Conservation (phyloP, 73 alveolate species). For the Paramecium sonneborni region DNA sequence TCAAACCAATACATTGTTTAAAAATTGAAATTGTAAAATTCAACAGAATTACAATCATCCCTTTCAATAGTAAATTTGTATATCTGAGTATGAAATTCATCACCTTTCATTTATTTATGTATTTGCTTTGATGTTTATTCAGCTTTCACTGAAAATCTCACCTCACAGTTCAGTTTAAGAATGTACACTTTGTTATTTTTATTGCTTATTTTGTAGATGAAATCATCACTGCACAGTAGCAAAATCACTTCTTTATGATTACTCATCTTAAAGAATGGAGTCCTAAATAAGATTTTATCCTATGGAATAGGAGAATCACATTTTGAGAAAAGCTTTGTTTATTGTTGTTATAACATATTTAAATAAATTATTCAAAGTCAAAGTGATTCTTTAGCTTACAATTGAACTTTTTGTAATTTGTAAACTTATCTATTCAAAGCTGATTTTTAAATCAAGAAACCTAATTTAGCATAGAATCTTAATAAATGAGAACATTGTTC, state of each 20-base stretch:
- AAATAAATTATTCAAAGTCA: not conserved
- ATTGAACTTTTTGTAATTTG: not conserved
- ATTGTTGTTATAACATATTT: constrained; percentile 14
- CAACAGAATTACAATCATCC: constrained; percentile 39
- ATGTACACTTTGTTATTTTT: not conserved
- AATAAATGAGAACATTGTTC: not conserved
- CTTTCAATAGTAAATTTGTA: constrained; percentile 24
- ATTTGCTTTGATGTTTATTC: constrained; percentile 18
- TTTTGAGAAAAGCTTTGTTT: not conserved
- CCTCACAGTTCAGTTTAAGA: not conserved
- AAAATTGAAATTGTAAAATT: constrained; percentile 39
- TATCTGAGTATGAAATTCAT: constrained; percentile 33
- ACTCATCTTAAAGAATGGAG: not conserved
- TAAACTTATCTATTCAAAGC: constrained; percentile 33
- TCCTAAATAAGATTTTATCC: constrained; percentile 14
- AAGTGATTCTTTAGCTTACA: constrained; percentile 37
- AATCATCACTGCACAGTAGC: not conserved
- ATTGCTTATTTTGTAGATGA: not conserved
- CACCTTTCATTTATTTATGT: constrained; percentile 33
- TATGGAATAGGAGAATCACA: not conserved
- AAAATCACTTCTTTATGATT: constrained; percentile 23
- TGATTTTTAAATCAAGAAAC: constrained; percentile 26
- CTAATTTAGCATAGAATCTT: constrained; percentile 42
- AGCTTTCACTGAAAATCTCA: constrained; percentile 11
- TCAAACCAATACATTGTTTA: constrained; percentile 53